Evolutionary conservation across 805 yeast genomes (phyloP).

Genomic region (Suhomyces faveliae): DNA sequence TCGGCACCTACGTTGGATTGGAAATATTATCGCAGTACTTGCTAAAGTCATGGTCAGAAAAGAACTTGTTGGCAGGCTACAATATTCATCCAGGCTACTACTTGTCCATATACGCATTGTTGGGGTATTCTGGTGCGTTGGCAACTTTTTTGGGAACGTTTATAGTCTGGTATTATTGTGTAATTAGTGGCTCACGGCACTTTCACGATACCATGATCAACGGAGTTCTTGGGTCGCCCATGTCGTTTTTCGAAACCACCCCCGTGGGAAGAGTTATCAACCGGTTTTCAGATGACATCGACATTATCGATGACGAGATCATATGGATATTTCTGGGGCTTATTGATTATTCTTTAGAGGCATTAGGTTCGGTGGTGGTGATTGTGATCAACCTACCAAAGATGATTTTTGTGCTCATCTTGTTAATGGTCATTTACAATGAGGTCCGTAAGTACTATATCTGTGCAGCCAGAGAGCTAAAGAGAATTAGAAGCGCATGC

Average conservation of each 20-base stretch:
- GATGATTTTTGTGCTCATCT: slow-evolving; percentile 28
- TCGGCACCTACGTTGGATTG: slow-evolving; percentile 19
- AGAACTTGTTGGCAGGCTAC: slow-evolving; percentile 22
- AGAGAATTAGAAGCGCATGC: slow-evolving; percentile 29
- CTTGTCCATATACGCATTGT: slow-evolving; percentile 24
- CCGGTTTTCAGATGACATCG: slow-evolving; percentile 39
- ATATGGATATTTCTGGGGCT: slow-evolving; percentile 31
- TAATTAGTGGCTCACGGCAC: slow-evolving; percentile 28
- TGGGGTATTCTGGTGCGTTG: slow-evolving; percentile 30
- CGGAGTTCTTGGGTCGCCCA: slow-evolving; percentile 36
- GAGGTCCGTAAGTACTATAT: slow-evolving; percentile 30
- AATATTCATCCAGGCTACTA: slow-evolving; percentile 25
- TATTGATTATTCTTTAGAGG: slow-evolving; percentile 21
- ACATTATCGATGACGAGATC: slow-evolving; percentile 30
- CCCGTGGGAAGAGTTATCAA: slow-evolving; percentile 41
- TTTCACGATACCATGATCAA: slow-evolving; percentile 39
- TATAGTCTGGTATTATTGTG: slow-evolving; percentile 31
- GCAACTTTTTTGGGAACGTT: slow-evolving; percentile 27
- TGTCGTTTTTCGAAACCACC: slow-evolving; percentile 43
- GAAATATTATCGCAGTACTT: slow-evolving; percentile 26
- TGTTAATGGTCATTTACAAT: slow-evolving; percentile 29
- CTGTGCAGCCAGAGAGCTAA: slow-evolving; percentile 36
- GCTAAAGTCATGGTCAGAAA: slow-evolving; percentile 38
- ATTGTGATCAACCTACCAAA: slow-evolving; percentile 32
- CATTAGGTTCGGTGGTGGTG: slow-evolving; percentile 28